Evolutionary conservation across 768 basidiomycete species (phyloP), one percentile per base, ranked within the genome.

Genomic region (Kwoniella bestiolae): DNA sequence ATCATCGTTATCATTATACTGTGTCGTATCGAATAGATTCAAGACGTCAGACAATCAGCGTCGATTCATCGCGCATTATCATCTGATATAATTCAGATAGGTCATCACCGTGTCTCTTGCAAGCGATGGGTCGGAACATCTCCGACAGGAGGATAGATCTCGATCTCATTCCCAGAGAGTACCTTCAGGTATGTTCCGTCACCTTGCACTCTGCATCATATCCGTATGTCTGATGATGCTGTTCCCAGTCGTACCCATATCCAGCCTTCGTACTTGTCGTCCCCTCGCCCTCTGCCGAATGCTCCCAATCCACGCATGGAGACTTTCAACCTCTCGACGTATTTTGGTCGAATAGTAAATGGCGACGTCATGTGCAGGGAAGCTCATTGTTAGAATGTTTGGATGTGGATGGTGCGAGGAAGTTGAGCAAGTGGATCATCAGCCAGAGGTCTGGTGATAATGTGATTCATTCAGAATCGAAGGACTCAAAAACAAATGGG

Each of bases 341-440:
- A 6, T 49, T 73, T 46, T 79, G 74, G 73, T 52, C 62, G 16
- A 79, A 77, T 44, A 52, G 28, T 12, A 73, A 72, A 58, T 79
- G 72, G 69, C 50, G 34, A n/a, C 66, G 69, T 31, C 56, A 74
- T 12, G 62, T 66, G 9, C 65, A 68, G 29, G 69, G 70, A 7
- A 65, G 60, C 16, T 34, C 62, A 18, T 47, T 79, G 56, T 56
- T 78, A 50, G 70, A 78, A 53, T 72, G 77, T 56, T 31, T 80
- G 45, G 65, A 59, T 45, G 63, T 73, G 9, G 52, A 73, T 32
- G 66, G 56, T 16, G 75, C 76, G 26, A 59, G 73, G 52, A 51
- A 57, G 18, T 60, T 80, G 35, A 73, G 76, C 12, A 68, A 76
- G 44, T 80, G 79, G 79, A 60, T 77, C 21, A 68, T 3, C 5